phyloP scores from a whole-genome alignment of 192 early-diverging fungal genomes.

The Diversispora eburnea region DNA sequence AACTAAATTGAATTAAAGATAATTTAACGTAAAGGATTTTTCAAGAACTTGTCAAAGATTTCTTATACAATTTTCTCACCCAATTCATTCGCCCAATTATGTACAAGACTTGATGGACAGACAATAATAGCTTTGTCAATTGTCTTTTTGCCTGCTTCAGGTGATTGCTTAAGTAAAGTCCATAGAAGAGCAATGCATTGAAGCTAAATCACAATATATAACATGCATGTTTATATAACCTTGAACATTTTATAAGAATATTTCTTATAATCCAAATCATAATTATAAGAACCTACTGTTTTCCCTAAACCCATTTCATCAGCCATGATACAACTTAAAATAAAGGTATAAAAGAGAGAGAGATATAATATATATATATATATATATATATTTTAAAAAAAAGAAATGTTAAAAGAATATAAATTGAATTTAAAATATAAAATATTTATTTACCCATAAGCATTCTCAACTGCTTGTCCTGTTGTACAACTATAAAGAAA shows the following conservation, averaged over 20 bases:
- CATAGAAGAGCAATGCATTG: conserved; percentile 96
- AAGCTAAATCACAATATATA: conserved; percentile 39
- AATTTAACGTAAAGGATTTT: background rate
- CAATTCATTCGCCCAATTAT: conserved; percentile 98
- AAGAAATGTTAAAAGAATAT: background rate
- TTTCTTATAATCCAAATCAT: background rate
- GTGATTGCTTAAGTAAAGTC: conserved; percentile 93
- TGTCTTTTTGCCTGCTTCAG: conserved; percentile 79
- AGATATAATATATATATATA: too few relatives aligned
- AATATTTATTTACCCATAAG: conserved; percentile 56
- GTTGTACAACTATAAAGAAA: conserved; percentile 96
- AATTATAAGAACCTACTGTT: conserved; percentile 48
- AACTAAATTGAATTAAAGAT: conserved; percentile 33
- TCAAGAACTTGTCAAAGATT: background rate
- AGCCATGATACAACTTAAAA: conserved; percentile 87
- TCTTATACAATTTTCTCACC: conserved; percentile 20
- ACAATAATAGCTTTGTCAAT: conserved; percentile 97
- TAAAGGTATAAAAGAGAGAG: background rate
- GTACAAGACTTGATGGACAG: conserved; percentile 92
- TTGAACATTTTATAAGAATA: background rate
- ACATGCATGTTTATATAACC: background rate
- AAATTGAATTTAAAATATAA: background rate
- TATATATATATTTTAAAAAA: background rate
- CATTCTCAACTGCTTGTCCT: conserved; percentile 65
- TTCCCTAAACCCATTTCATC: conserved; percentile 96